These are phyloP conservation scores for Diplocarpon mali DNA, from an alignment of 2,329 filamentous ascomycete genomes.

Conservation along the genomic window DNA sequence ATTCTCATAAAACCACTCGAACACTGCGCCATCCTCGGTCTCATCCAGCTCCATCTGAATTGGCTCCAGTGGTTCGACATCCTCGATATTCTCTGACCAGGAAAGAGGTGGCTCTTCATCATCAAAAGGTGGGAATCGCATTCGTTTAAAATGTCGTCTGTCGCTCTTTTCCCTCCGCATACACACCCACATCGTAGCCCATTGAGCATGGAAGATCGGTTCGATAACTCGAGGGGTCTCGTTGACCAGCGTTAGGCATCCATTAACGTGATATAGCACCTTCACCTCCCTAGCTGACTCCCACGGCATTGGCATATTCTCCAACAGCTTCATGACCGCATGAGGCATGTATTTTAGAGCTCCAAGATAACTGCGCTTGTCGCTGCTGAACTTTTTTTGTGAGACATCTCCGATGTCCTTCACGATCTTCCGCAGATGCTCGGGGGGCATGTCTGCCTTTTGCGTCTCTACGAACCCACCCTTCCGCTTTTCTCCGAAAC, in stretches of 20 bases:
- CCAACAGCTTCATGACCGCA: constrained; percentile 88
- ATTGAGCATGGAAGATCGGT: constrained; percentile 94
- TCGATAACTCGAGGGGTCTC: constrained; percentile 95
- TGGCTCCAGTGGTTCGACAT: constrained; percentile 92
- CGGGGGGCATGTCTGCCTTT: constrained; percentile 96
- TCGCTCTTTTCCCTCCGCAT: constrained; percentile 99
- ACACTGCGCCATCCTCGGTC: constrained; percentile 79
- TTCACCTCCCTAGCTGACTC: constrained; percentile 94
- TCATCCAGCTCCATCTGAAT: constrained; percentile 98
- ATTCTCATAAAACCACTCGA: constrained; percentile 97
- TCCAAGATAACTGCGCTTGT: constrained; percentile 95
- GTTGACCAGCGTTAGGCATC: constrained; percentile 92
- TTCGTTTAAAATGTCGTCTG: constrained; percentile 89
- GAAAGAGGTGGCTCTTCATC: constrained; percentile 96
- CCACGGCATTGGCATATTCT: constrained; percentile 99
- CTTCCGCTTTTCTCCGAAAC: constrained; percentile 95
- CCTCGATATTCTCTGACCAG: constrained; percentile 98
- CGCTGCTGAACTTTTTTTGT: constrained; percentile 97
- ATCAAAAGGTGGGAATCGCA: constrained; percentile 97
- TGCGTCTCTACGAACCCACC: constrained; percentile 95
- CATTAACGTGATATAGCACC: constrained; percentile 96
- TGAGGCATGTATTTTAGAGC: constrained; percentile 99
- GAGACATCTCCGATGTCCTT: constrained; percentile 98
- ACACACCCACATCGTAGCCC: constrained; percentile 98
- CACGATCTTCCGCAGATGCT: constrained; percentile 96